These are phyloP conservation scores for Calocybe gangraenosa DNA, from an alignment of 768 basidiomycete species.

Conservation along the genomic window DNA sequence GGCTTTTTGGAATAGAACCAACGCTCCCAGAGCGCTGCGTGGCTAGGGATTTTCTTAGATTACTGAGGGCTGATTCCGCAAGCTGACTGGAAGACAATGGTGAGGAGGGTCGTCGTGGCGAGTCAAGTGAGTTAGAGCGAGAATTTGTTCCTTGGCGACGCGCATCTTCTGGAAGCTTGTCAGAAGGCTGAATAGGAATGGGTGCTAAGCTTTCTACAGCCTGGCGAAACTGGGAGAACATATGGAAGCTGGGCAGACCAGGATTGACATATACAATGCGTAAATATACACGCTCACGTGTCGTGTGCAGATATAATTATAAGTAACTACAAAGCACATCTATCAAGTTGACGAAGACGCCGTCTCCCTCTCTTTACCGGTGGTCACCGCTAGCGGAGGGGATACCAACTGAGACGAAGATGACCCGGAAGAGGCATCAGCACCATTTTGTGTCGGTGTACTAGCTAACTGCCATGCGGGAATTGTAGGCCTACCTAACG, in stretches of 20 bases:
- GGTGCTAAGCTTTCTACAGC: slow-evolving; percentile 70
- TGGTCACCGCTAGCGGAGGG: slow-evolving; percentile 18
- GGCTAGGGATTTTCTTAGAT: slow-evolving; percentile 60
- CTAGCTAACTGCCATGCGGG: slow-evolving; percentile 88
- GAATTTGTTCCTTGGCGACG: slow-evolving; percentile 16
- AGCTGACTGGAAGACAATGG: slow-evolving; percentile 47
- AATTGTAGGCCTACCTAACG: slow-evolving; percentile 65
- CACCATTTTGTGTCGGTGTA: slow-evolving; percentile 19
- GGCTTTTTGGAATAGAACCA: slow-evolving; percentile 17
- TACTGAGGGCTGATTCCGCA: slow-evolving; percentile 57
- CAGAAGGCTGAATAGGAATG: slow-evolving; percentile 35
- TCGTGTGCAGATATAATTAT: slow-evolving; percentile 2
- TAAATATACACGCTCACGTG: background rate
- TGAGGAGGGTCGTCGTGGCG: slow-evolving; percentile 22
- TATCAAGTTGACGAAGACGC: slow-evolving; percentile 23
- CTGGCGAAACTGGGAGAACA: slow-evolving; percentile 75
- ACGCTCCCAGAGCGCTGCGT: slow-evolving; percentile 47
- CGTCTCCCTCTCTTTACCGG: slow-evolving; percentile 61
- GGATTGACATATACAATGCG: background rate
- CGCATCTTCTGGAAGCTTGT: slow-evolving; percentile 20
- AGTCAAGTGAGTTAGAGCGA: slow-evolving; percentile 35
- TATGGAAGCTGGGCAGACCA: slow-evolving; percentile 22
- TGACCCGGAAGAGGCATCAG: slow-evolving; percentile 1
- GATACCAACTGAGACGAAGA: slow-evolving; percentile 10
- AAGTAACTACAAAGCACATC: background rate